Conservation (phyloP, 192 early-diverging fungal species). For the Rhizophagus prolifer region DNA sequence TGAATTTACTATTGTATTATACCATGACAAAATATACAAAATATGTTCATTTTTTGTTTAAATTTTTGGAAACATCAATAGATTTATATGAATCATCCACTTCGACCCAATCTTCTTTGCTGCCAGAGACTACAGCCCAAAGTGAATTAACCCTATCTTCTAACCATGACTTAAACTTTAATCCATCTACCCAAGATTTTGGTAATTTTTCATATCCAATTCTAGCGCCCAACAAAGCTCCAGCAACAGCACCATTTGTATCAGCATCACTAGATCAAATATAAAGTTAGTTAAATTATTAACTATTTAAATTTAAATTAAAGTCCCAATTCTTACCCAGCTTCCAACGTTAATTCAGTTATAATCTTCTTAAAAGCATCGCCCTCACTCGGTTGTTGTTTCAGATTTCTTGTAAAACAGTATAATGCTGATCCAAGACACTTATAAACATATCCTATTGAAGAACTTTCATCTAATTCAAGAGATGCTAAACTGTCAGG, state of each 20-base stretch:
- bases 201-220: conserved; percentile 50
- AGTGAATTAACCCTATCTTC: conserved; percentile 28
- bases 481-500: conserved; percentile 35
- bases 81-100: background rate
- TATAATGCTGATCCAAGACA: conserved; percentile 46
- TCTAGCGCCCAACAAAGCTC: conserved; percentile 49
- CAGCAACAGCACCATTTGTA: conserved; percentile 56
- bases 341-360: conserved; percentile 51
- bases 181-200: conserved; percentile 43
- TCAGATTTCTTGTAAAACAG: conserved; percentile 36
- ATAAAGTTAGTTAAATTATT: background rate
- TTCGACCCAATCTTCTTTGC: background rate
- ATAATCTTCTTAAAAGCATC: conserved; percentile 45
- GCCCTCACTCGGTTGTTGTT: conserved; percentile 16
- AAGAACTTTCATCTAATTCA: conserved; percentile 37
- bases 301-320: too few relatives aligned
- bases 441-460: conserved; percentile 58
- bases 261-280: conserved; percentile 55
- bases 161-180: conserved; percentile 42
- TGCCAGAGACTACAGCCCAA: conserved; percentile 3
- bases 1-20: too few relatives aligned
- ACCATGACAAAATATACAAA: too few relatives aligned
- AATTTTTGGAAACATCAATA: background rate
- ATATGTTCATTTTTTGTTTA: too few relatives aligned
- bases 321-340: conserved; percentile 37